Percentiles rank a stretch among this genome's conserved stretches.
Evolutionary conservation across 805 yeast species (phyloP).

Genomic region (Wickerhamiella parazyma): DNA sequence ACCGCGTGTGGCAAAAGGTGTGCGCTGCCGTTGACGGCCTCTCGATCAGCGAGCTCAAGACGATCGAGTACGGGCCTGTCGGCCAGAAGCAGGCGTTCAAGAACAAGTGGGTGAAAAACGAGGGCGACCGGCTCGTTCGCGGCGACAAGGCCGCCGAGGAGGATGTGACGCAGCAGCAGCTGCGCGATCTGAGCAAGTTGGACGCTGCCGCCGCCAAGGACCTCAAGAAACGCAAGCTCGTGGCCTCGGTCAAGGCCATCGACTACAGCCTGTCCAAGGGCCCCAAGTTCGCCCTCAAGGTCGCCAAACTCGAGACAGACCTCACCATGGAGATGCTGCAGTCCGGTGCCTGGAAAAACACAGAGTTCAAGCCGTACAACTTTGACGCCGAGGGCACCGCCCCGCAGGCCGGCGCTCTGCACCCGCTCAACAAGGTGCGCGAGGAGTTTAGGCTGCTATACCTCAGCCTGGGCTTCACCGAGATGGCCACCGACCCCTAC

Average conservation of each 20-base stretch:
- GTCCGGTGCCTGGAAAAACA: constrained; percentile 67
- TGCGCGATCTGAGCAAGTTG: constrained; percentile 32
- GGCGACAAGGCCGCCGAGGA: constrained; percentile 37
- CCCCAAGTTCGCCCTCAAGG: constrained; percentile 65
- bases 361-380: constrained; percentile 87
- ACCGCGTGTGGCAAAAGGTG: constrained; percentile 61
- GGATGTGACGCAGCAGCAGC: constrained; percentile 50
- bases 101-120: constrained; percentile 89
- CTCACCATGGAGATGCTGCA: constrained; percentile 85
- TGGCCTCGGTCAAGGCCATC: constrained; percentile 53
- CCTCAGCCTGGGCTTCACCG: constrained; percentile 95
- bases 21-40: constrained; percentile 63
- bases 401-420: constrained; percentile 85
- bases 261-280: constrained; percentile 73
- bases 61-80: constrained; percentile 71
- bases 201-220: constrained; percentile 63
- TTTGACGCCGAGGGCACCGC: constrained; percentile 87
- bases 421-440: constrained; percentile 90
- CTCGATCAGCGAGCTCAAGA: constrained; percentile 52
- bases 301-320: constrained; percentile 79
- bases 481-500: constrained; percentile 97
- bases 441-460: constrained; percentile 97
- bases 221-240: constrained; percentile 86
- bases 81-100: constrained; percentile 98
- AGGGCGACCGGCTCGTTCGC: constrained; percentile 63